These are phyloP conservation scores for Saccharomyces hybrid DNA, from an alignment of 1,139 yeast genomes.

Conservation along the genomic window DNA sequence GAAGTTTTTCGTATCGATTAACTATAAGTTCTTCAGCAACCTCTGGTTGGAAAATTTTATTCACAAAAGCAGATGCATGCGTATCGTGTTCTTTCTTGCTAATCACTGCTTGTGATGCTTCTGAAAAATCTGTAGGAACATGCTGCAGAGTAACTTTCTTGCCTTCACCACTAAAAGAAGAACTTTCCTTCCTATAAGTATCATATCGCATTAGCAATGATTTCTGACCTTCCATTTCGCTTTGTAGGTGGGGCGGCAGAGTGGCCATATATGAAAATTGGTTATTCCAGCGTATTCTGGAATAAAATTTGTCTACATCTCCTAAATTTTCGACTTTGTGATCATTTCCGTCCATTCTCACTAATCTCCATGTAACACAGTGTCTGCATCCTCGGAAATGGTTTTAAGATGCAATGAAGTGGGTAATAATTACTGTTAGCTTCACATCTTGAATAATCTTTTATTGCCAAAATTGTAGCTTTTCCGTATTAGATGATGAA, in stretches of 20 bases:
- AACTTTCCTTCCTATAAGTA: not conserved
- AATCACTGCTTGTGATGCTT: not conserved
- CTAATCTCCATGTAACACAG: not conserved
- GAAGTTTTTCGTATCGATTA: constrained; percentile 19
- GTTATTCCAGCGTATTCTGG: constrained; percentile 23
- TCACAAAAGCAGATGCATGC: constrained; percentile 5
- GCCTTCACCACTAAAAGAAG: not conserved
- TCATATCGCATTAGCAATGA: not conserved
- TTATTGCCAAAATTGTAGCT: not conserved
- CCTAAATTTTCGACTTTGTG: constrained; percentile 6
- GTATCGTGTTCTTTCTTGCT: constrained; percentile 10
- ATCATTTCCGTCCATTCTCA: constrained; percentile 5
- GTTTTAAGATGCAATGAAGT: not conserved
- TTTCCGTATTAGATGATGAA: not conserved
- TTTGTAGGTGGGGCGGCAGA: constrained; percentile 22
- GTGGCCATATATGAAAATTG: constrained; percentile 22
- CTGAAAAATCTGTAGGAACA: not conserved
- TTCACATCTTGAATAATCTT: not conserved
- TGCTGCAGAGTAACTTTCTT: not conserved
- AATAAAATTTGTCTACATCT: constrained; percentile 20
- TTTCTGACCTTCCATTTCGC: not conserved
- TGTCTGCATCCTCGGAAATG: not conserved
- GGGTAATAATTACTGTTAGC: not conserved
- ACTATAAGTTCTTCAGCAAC: constrained; percentile 13
- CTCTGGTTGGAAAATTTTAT: constrained; percentile 2